Base-by-base conservation (phyloP, 176 grass and related monocot species). In the Rhynchospora tenuis region DNA sequence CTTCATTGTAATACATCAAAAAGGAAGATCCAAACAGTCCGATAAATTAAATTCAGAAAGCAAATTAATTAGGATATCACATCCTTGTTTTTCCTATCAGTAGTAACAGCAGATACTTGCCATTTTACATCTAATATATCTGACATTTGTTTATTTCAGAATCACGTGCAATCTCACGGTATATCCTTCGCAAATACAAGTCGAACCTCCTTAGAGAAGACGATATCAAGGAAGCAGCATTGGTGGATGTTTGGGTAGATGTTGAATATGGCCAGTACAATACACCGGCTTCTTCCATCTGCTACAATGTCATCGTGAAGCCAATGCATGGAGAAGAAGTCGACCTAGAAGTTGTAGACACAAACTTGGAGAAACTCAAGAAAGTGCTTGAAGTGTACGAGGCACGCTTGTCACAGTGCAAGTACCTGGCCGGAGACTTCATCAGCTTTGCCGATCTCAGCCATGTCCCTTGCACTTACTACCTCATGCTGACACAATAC, bases 241-340 rank as follows among this genome's bases (percentile, higher is more conserved):
- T 82, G 85, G 92, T 94, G 26, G 83, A 94, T 43, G 64, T 82
- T 1, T 94, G 92, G 92, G 65, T 89, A 1, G 80, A 94, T 9
- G 92, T 84, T 0, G 92, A 94, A 46, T 71, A 71, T 17, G 19
- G 68, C 19, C 68, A 72, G 5, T 72, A 12, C 42, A 22, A 72
- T 0, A 0, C 16, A 19, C 42, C 7, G n/a, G 19, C 19, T 72
- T 20, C 33, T 0, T 17, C 17, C 3, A 47, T 72, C 7, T 46
- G 3, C 0, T 46, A 72, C 38, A 47, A 47, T 47, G 68, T 23
- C 7, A 20, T 72, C 0, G 7, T 46, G 6, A 44, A 72, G 17
- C 68, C 68, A 11, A n/a, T 61, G 45, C 50, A 24, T 20, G 86
- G 86, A 9, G 62, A 76, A 38, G 43, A 15, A 5, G 14, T 29